Percentiles rank a stretch among this genome's conserved stretches.
phyloP scores from a whole-genome alignment of 805 yeast species.

The Wickerhamomyces queroliae region DNA sequence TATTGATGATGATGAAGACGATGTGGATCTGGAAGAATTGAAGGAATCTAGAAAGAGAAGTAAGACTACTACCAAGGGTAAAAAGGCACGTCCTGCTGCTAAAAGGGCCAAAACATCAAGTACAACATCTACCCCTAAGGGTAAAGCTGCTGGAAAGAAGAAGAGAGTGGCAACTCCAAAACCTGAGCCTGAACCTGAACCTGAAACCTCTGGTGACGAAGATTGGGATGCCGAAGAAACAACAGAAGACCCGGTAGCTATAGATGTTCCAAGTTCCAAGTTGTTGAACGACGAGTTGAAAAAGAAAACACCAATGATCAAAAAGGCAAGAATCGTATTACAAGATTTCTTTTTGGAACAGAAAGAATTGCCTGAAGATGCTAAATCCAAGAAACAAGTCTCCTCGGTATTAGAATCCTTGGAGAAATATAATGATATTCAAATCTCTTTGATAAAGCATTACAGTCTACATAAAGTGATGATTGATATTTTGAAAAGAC shows the following conservation, averaged over 20 bases:
- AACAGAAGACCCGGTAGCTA: slow-evolving; percentile 13
- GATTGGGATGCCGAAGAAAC: slow-evolving; percentile 19
- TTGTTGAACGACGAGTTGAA: slow-evolving; percentile 9
- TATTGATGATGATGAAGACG: slow-evolving; percentile 22
- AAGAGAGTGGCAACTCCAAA: slow-evolving; percentile 2
- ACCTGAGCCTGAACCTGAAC: slow-evolving; percentile 10
- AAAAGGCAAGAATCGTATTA: slow-evolving; percentile 24
- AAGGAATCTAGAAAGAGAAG: slow-evolving; percentile 11
- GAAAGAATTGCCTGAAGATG: slow-evolving; percentile 8
- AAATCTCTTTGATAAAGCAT: slow-evolving; percentile 25
- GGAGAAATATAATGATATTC: slow-evolving; percentile 15
- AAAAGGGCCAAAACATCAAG: slow-evolving; percentile 5
- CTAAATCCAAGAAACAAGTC: slow-evolving; percentile 11
- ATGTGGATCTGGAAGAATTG: slow-evolving; percentile 11
- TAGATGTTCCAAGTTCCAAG: slow-evolving; percentile 12
- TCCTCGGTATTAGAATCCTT: slow-evolving; percentile 20
- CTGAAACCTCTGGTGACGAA: slow-evolving; percentile 20
- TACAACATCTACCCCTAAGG: slow-evolving; percentile 15
- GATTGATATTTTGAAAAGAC: slow-evolving; percentile 28
- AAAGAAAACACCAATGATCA: slow-evolving; percentile 15
- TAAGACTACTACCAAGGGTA: slow-evolving; percentile 8
- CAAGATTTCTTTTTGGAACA: slow-evolving; percentile 12
- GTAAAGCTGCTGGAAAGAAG: slow-evolving; percentile 10
- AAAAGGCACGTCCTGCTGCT: slow-evolving; percentile 5
- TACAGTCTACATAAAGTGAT: slow-evolving; percentile 28